phyloP scores from a whole-genome alignment of 2,329 filamentous ascomycete species.

The Diaporthe australafricana region DNA sequence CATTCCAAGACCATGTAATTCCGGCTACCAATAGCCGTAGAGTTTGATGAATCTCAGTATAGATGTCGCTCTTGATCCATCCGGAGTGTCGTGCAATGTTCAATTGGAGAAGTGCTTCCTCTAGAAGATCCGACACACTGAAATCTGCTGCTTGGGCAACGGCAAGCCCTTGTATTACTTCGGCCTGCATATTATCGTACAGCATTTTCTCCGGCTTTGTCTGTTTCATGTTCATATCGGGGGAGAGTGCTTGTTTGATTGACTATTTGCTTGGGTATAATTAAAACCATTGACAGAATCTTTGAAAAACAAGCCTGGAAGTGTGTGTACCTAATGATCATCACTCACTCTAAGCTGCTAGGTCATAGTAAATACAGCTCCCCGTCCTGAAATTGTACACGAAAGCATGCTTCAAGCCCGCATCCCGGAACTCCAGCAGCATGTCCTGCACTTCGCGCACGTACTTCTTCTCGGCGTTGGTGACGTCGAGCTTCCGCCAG shows the following conservation, averaged over 20 bases:
- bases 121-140: neutral
- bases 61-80: neutral
- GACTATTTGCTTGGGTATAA: neutral
- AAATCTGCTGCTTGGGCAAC: too few species aligned
- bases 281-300: neutral
- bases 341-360: conserved; percentile 58
- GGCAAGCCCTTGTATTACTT: neutral
- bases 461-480: conserved; percentile 83
- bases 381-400: conserved; percentile 93
- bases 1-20: neutral
- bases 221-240: neutral
- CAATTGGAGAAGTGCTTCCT: too few species aligned
- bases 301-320: neutral
- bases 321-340: neutral
- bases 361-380: conserved; percentile 86
- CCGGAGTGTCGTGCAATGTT: too few species aligned
- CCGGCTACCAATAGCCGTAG: neutral
- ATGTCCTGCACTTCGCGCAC: conserved; percentile 84
- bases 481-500: conserved; percentile 84
- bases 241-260: neutral
- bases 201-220: too few species aligned
- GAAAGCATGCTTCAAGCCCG: conserved; percentile 78
- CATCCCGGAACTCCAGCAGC: conserved; percentile 71
- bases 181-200: neutral
- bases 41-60: neutral